Evolutionary conservation across 2,329 filamentous ascomycete genomes (phyloP).

Genomic region (Scolecobasidium constrictum): DNA sequence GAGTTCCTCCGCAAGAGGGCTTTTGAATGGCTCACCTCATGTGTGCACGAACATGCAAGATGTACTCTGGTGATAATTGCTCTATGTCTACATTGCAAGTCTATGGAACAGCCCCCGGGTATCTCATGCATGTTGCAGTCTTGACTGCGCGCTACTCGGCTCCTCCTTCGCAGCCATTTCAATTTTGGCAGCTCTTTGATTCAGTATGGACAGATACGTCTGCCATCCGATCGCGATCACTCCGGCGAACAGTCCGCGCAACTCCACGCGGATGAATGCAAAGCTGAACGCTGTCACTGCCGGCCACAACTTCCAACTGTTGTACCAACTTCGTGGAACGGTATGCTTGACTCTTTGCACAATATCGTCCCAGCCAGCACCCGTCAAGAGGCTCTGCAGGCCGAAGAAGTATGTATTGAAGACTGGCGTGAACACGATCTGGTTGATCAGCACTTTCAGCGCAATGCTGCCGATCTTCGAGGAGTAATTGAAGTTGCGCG

Average conservation of each 20-base stretch:
- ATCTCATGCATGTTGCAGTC: constrained; percentile 1
- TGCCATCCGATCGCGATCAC: constrained; percentile 82
- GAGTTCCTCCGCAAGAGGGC: too few relatives aligned
- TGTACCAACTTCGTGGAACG: constrained; percentile 64
- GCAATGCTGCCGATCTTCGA: constrained; percentile 60
- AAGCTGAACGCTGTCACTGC: constrained; percentile 79
- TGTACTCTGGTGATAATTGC: too few relatives aligned
- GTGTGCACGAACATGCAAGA: too few relatives aligned
- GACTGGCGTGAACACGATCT: constrained; percentile 64
- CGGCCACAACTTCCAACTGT: constrained; percentile 82
- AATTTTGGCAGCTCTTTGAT: constrained; percentile 54
- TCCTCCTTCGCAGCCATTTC: constrained; percentile 3
- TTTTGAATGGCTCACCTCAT: too few relatives aligned
- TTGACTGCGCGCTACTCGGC: too few relatives aligned
- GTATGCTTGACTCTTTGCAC: constrained; percentile 63
- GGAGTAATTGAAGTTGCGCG: constrained; percentile 67
- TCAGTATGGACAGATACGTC: constrained; percentile 76
- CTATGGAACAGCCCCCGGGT: too few relatives aligned
- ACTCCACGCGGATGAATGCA: constrained; percentile 69
- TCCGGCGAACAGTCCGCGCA: constrained; percentile 66
- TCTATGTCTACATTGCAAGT: too few relatives aligned
- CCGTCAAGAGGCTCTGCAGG: constrained; percentile 40
- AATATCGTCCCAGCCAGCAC: constrained; percentile 52
- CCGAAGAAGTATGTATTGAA: constrained; percentile 43
- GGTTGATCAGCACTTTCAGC: constrained; percentile 71